Percentiles rank a stretch among this genome's conserved stretches.
Conservation (phyloP, 148 eudicot species). For the Silene conica region DNA sequence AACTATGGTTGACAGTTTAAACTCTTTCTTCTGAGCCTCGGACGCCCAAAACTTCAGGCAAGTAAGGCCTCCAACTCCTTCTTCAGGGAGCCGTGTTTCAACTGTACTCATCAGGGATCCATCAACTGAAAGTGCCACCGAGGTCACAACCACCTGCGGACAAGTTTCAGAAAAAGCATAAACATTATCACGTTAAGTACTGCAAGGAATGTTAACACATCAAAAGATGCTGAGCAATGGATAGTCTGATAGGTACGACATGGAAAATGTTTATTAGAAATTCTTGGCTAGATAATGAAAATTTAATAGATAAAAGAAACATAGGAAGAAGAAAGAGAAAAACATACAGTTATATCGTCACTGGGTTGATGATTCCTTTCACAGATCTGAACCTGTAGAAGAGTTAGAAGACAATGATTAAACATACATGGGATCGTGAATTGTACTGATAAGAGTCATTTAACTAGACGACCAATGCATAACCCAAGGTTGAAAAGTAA, state of each 20-base stretch:
- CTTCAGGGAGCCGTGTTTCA: conserved; percentile 85
- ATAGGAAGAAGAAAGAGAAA: conserved; percentile 5
- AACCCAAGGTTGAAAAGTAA: neutral
- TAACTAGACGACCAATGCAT: too few relatives aligned
- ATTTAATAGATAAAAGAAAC: neutral
- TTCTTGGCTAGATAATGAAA: neutral
- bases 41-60: conserved; percentile 84
- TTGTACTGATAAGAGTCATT: neutral
- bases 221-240: too few relatives aligned
- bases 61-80: conserved; percentile 82
- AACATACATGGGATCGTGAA: neutral
- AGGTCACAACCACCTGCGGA: conserved; percentile 65
- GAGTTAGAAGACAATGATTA: neutral
- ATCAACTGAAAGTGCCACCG: conserved; percentile 69
- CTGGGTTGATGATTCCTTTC: conserved; percentile 92
- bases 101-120: conserved; percentile 81
- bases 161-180: conserved; percentile 14
- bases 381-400: conserved; percentile 76
- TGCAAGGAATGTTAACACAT: conserved; percentile 1
- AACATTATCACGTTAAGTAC: neutral
- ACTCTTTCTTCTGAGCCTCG: conserved; percentile 51
- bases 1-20: conserved; percentile 74
- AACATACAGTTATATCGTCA: conserved; percentile 67
- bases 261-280: neutral
- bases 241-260: too few relatives aligned